Base-by-base conservation (phyloP, 192 early-diverging fungal genomes). In the Entomortierella beljakovae region DNA sequence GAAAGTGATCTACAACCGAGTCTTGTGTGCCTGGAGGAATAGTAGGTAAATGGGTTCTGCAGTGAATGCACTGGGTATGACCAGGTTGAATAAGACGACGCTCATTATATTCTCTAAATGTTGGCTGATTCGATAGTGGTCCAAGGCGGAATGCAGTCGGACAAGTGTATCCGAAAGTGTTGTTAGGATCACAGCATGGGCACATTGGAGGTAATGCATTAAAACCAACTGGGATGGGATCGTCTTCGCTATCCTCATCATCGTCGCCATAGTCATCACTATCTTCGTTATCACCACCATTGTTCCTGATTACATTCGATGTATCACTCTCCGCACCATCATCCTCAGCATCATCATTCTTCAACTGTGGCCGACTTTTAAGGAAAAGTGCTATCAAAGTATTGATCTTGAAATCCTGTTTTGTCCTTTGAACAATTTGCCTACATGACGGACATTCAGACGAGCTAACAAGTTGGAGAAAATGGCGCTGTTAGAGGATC, bases 341-440 rank as follows among this genome's bases (percentile, higher is more conserved):
- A 31, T 77, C 67, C 23, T 72, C 63, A 8, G 64, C 18, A 32
- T 79, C 68, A 15, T 79, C 75, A 4, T 68, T 38, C 15, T 56
- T 57, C 75, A 79, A 57, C 4, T 79, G 59, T 1, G 75, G 75
- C 22, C 75, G 31, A 2, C 29, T 60, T 37, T 70, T 60, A n/a
- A 79, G 42, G 50, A 79, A 79, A 3, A 65, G 53, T n/a, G 34
- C 11, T 13, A 79, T 79, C 46, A 79, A 49, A 40, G 58, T 79
- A 57, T 79, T 79, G 20, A 79, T 37, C 20, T 57, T 69, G 34
- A 79, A 79, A 23, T 79, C 75, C 15, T 60, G 57, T 33, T 79
- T 79, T 2, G 75, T 79, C 40, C 37, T 63, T 0, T 34, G 35
- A 6, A 79, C 75, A 3, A 7, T 6, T 28, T 79, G 75, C 0